phyloP scores from a whole-genome alignment of 345 rosid genomes.

The Camelina hispida region DNA sequence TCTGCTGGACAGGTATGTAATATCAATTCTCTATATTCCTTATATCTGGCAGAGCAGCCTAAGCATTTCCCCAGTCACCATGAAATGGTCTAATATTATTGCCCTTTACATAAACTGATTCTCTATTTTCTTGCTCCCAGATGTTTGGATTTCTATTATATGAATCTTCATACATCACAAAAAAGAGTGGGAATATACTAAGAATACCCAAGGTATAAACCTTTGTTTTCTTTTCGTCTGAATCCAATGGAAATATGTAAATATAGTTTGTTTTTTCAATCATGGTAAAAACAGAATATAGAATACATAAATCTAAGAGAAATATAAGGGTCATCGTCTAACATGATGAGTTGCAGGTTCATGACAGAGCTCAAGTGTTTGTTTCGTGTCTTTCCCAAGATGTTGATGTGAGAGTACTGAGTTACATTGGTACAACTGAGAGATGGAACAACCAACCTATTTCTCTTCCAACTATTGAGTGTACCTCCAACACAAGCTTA shows the following conservation, averaged over 20 bases:
- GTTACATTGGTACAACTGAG: conserved; percentile 62
- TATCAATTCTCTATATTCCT: not conserved
- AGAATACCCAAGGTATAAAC: conserved; percentile 68
- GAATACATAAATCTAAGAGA: not conserved
- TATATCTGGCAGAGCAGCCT: not conserved
- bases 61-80: conserved; percentile 8
- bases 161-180: conserved; percentile 57
- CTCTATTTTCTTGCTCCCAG: conserved; percentile 46
- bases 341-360: conserved; percentile 59
- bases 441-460: conserved; percentile 78
- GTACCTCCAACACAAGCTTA: conserved; percentile 63
- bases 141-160: conserved; percentile 87
- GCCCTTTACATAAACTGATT: not conserved
- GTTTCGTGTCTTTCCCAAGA: conserved; percentile 58
- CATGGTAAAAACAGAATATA: not conserved
- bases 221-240: conserved; percentile 18
- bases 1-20: conserved; percentile 71
- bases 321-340: conserved; percentile 13
- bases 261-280: not conserved
- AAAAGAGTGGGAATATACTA: conserved; percentile 54
- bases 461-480: conserved; percentile 58
- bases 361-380: conserved; percentile 91
- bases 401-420: conserved; percentile 47
- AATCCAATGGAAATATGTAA: conserved; percentile 5
- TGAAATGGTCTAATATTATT: conserved; percentile 4